Evolutionary conservation across 345 rosid genomes (phyloP), one percentile per base, ranked within the genome.

Genomic region (Hibiscus syriacus): DNA sequence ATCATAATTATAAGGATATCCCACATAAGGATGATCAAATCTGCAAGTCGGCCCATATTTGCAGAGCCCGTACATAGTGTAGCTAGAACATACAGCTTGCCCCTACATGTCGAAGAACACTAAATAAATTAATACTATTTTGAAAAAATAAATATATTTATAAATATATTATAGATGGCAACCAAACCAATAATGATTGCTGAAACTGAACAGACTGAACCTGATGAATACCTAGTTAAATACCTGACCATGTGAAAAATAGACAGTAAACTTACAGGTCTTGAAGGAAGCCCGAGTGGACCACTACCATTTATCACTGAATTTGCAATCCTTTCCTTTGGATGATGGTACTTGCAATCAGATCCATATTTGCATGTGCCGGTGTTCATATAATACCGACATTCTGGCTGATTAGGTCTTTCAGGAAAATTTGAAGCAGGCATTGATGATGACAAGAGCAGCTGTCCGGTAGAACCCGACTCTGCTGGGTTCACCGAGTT

Each of bases 271-370:
- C 56, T 52, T 11, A 52, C 56, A 52, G 56, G 56, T 22, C 56
- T 52, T 22, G 56, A 52, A 9, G 56, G 56, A 52, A 52, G 56
- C 56, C 56, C 56, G 29, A 52, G 56, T 2, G 56, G 56, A 16
- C 29, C 56, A 52, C 9, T 10, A 23, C 29, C 10, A 23, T 52
- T 52, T 22, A 74, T 71, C 50, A 73, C 66, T 23, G 78, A 60
- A 52, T 80, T 90, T 64, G 74, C 72, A 72, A 80, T 76, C 77
- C 83, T 84, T 77, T 90, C 93, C 63, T 79, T 84, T 11, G 92
- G 96, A 82, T 87, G 96, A 76, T 81, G 86, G 80, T 81, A 90
- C 84, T 86, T 87, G 91, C 96, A 87, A 54, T 84, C 90, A 71
- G 84, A 76, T 74, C 96, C 96, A 49, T 86, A 87, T 77, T 86